phyloP scores from a whole-genome alignment of 371 early-diverging fungal species.

The Sporodiniella umbellata region DNA sequence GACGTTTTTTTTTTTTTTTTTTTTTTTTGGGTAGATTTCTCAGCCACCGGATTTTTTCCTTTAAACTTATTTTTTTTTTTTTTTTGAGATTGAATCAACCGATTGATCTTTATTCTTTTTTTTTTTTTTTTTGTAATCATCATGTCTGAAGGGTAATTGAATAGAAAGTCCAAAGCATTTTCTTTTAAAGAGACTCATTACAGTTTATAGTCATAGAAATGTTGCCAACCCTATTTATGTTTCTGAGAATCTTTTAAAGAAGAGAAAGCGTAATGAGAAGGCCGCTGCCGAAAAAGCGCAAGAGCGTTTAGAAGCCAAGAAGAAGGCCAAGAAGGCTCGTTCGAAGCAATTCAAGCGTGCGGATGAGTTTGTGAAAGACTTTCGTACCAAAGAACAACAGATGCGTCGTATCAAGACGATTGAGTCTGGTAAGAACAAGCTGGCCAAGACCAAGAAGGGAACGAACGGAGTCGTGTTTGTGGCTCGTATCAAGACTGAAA shows the following conservation, averaged over 20 bases:
- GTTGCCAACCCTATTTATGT: constrained; percentile 38
- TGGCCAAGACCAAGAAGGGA: constrained; percentile 86
- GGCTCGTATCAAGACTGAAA: constrained; percentile 89
- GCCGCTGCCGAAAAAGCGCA: constrained; percentile 71
- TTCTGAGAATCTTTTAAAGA: constrained; percentile 95
- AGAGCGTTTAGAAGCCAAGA: constrained; percentile 52
- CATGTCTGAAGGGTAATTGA: no score
- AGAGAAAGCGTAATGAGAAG: constrained; percentile 91
- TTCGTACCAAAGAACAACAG: constrained; percentile 79
- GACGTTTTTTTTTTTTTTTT: no score
- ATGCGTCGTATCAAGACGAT: constrained; percentile 77
- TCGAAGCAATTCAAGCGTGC: constrained; percentile 93
- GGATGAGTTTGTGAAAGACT: constrained; percentile 92
- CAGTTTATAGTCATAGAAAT: constrained; percentile 12
- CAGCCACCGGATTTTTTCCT: no score
- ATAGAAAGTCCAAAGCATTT: no score
- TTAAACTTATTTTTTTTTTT: no score
- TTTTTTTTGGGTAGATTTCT: no score
- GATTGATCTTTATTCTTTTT: no score
- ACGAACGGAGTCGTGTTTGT: constrained; percentile 95
- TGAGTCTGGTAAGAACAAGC: constrained; percentile 71
- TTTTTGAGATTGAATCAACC: no score
- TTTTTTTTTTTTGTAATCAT: no score
- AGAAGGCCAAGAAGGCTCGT: constrained; percentile 28
- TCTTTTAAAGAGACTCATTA: no score